Evolutionary conservation across 768 basidiomycete genomes (phyloP).

Genomic region (Leccinum ochraceum): DNA sequence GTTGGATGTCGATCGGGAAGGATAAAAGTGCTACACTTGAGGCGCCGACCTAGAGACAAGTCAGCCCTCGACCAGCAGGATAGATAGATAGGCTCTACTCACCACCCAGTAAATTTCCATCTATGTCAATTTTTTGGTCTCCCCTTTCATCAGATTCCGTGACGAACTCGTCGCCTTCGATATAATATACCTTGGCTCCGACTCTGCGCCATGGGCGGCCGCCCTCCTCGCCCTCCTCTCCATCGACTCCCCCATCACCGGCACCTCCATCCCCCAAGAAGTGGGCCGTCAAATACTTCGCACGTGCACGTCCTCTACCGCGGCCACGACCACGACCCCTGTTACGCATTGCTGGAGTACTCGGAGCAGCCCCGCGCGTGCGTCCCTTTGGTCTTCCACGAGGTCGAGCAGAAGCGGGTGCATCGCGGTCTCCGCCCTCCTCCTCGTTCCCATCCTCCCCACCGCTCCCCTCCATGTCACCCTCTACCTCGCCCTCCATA

Average conservation of each 20-base stretch:
- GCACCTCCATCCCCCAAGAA: constrained; percentile 29
- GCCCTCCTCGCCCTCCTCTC: constrained; percentile 39
- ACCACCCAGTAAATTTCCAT: constrained; percentile 87
- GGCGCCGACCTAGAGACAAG: constrained; percentile 64
- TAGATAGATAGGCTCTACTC: constrained; percentile 25
- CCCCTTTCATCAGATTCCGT: constrained; percentile 85
- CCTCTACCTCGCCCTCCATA: constrained; percentile 31
- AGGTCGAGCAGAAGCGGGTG: constrained; percentile 33
- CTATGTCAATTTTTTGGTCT: constrained; percentile 86
- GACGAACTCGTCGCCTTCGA: constrained; percentile 88
- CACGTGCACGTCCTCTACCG: constrained; percentile 42
- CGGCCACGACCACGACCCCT: constrained; percentile 40
- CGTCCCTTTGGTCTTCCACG: constrained; percentile 42
- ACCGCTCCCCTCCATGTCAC: constrained; percentile 33
- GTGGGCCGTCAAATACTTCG: constrained; percentile 31
- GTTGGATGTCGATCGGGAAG: constrained; percentile 83
- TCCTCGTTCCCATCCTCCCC: constrained; percentile 33
- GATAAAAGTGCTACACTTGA: constrained; percentile 88
- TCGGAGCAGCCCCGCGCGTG: constrained; percentile 32
- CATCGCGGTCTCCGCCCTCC: constrained; percentile 38
- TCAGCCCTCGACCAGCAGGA: not conserved
- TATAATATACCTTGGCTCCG: constrained; percentile 70
- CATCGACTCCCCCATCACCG: constrained; percentile 41
- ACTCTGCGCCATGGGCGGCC: constrained; percentile 76
- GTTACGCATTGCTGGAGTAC: constrained; percentile 34